Evolutionary conservation across 495 filamentous ascomycete species (phyloP), one percentile per base, ranked within the genome.

Genomic region (Halenospora varia): DNA sequence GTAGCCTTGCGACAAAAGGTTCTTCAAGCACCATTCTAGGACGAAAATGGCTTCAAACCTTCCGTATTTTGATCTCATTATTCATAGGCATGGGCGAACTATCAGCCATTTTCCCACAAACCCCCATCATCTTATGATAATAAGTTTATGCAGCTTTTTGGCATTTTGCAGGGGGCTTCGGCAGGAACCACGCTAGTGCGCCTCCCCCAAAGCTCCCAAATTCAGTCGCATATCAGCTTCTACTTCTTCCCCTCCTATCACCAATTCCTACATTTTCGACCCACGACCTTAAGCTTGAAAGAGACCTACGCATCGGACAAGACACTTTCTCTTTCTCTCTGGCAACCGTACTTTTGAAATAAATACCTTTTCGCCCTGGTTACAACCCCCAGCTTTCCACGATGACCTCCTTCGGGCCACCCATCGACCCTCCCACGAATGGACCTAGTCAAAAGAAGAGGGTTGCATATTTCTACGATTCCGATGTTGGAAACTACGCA

Each of bases 381-480:
- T 13, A 51, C 57, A 49, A 42, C 52, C 24, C 10, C 17, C 19
- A 22, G 24, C 35, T 22, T 17, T 46, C 23, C 22, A 53, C 57
- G 60, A 53, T 62, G 55, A 46, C 55, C 10, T 60, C 62, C 51
- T 65, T 65, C 39, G 79, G 81, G 29, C 80, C 82, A 18, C n/a
- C n/a, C n/a, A 61, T 85, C 22, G 82, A 85, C 62, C 68, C 75
- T 20, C 68, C 75, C 49, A 70, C 72, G 39, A 81, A 81, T 67
- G 75, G 76, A 56, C 55, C 72, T 39, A 69, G 74, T 69, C 75
- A 75, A 63, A 80, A 79, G 70, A 93, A 92, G 69, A 86, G 88
- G 59, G 88, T 96, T 47, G 92, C 92, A 24, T 96, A 97, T 74
- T 97, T 97, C 76, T 97, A 97, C 81, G 92, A 97, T 71, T 92